Evolutionary conservation across 2,329 filamentous ascomycete species (phyloP).

Genomic region (Aspergillus floridensis): DNA sequence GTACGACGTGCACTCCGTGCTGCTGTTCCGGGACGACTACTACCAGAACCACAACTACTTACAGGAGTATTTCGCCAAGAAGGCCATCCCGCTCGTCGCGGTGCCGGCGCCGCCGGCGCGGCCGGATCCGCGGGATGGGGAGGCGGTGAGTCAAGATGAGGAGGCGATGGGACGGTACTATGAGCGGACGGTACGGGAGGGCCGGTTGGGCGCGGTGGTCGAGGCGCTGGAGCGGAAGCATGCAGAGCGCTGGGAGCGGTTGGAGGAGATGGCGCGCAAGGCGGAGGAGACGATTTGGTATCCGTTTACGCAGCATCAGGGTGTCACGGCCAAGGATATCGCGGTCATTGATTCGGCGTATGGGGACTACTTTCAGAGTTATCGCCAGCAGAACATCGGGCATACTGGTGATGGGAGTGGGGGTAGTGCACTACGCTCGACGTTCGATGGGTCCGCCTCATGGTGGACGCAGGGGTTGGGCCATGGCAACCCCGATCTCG

Average conservation of each 20-base stretch:
- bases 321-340: conserved; percentile 61
- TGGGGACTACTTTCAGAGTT: conserved; percentile 73
- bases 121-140: conserved; percentile 23
- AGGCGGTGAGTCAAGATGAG: conserved; percentile 48
- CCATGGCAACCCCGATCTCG: conserved; percentile 69
- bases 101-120: conserved; percentile 60
- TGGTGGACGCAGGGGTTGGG: conserved; percentile 92
- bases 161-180: conserved; percentile 66
- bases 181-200: conserved; percentile 41
- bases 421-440: conserved; percentile 51
- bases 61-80: conserved; percentile 62
- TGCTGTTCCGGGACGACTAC: conserved; percentile 64
- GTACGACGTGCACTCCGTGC: conserved; percentile 69
- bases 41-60: conserved; percentile 71
- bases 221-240: conserved; percentile 55
- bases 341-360: conserved; percentile 76
- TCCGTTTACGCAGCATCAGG: conserved; percentile 78
- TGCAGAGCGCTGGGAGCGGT: conserved; percentile 52
- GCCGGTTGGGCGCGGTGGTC: conserved; percentile 48
- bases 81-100: conserved; percentile 56
- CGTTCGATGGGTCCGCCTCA: conserved; percentile 80
- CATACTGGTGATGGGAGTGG: conserved; percentile 25
- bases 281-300: conserved; percentile 75
- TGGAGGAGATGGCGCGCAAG: conserved; percentile 60
- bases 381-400: conserved; percentile 26